Evolutionary conservation across 129 eudicot genomes (phyloP).

Genomic region (Flaveria bidentis): DNA sequence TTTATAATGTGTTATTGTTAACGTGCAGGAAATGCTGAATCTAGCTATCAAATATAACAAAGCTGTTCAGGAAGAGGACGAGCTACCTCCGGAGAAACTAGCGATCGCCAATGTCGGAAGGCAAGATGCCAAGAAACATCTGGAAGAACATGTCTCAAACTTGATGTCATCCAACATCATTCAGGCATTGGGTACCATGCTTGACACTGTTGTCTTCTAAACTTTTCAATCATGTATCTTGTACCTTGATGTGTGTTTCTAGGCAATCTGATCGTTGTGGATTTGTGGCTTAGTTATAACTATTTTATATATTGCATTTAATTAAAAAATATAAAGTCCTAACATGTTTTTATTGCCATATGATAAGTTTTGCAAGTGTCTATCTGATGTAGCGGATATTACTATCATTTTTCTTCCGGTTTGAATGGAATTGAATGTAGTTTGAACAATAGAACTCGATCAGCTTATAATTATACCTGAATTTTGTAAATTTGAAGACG

Average conservation of each 20-base stretch:
- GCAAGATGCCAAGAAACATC: slow-evolving; percentile 93
- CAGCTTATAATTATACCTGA: too few species aligned
- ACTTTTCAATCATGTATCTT: slow-evolving; percentile 5
- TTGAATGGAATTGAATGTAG: too few species aligned
- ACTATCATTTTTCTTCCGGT: too few species aligned
- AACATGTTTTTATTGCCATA: too few species aligned
- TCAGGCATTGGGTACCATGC: slow-evolving; percentile 88
- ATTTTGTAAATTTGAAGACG: too few species aligned
- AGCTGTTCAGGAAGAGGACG: slow-evolving; percentile 93
- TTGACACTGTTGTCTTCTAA: slow-evolving; percentile 86
- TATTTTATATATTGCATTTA: not conserved
- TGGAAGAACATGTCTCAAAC: slow-evolving; percentile 91
- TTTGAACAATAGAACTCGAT: too few species aligned
- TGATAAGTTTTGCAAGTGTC: too few species aligned
- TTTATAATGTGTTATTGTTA: not conserved
- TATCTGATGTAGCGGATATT: too few species aligned
- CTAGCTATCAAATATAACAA: slow-evolving; percentile 76
- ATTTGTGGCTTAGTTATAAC: slow-evolving; percentile 1
- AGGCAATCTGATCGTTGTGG: slow-evolving; percentile 12
- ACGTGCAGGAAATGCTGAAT: slow-evolving; percentile 73
- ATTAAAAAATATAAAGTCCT: too few species aligned
- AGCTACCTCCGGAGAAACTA: slow-evolving; percentile 80
- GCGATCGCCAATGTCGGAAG: slow-evolving; percentile 92
- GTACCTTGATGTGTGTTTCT: slow-evolving; percentile 18
- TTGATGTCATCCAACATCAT: slow-evolving; percentile 86